These are phyloP conservation scores for Multifurca ochricompacta DNA, from an alignment of 768 basidiomycete genomes.

Conservation along the genomic window DNA sequence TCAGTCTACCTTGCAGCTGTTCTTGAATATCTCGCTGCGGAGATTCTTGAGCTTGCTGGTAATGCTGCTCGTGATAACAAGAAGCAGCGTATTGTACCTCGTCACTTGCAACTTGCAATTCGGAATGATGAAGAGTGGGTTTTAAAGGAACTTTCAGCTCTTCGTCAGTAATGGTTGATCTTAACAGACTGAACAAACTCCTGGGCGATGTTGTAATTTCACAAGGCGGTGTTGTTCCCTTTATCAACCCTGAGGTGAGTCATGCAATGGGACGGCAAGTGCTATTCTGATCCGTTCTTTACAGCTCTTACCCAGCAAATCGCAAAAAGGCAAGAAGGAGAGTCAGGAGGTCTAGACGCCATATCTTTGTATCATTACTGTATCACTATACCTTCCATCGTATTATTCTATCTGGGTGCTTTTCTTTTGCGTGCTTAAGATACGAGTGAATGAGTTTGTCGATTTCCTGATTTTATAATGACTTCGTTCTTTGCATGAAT, in stretches of 20 bases:
- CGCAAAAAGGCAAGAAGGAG: slow-evolving; percentile 46
- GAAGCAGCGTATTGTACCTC: slow-evolving; percentile 91
- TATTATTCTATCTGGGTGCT: background rate
- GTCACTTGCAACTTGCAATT: slow-evolving; percentile 88
- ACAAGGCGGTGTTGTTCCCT: slow-evolving; percentile 89
- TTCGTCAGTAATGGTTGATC: background rate
- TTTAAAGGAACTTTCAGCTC: background rate
- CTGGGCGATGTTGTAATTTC: slow-evolving; percentile 85
- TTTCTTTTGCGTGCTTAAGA: background rate
- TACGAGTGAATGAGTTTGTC: too few relatives aligned
- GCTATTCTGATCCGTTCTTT: background rate
- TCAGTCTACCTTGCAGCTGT: slow-evolving; percentile 85
- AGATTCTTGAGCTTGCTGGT: slow-evolving; percentile 89
- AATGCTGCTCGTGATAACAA: slow-evolving; percentile 79
- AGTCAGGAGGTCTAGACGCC: slow-evolving; percentile 36
- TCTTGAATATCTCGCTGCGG: slow-evolving; percentile 87
- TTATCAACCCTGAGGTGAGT: slow-evolving; percentile 45
- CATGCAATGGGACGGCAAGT: background rate
- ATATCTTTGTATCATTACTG: slow-evolving; percentile 15
- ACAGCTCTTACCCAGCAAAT: slow-evolving; percentile 40
- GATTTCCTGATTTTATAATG: background rate
- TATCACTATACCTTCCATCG: slow-evolving; percentile 9
- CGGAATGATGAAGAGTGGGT: slow-evolving; percentile 84
- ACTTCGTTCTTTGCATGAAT: background rate
- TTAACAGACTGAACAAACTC: slow-evolving; percentile 53